These are phyloP conservation scores for Barnettozyma hawaiiensis DNA, from an alignment of 1,139 yeast genomes.

Conservation along the genomic window DNA sequence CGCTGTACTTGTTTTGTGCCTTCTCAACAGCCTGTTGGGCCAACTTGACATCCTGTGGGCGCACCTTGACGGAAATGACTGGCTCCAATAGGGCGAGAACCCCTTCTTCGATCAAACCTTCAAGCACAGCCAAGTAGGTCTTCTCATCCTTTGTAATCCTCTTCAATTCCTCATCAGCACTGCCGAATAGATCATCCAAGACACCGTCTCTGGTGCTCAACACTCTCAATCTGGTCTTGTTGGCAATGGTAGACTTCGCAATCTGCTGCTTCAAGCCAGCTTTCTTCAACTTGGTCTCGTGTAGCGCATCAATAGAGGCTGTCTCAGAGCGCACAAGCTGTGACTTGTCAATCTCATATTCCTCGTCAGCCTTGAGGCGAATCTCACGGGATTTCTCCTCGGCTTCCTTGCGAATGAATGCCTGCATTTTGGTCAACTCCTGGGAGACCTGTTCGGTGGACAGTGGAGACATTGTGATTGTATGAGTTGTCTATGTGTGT, in stretches of 20 bases:
- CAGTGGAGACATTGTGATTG: constrained; percentile 4
- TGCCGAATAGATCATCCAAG: constrained; percentile 66
- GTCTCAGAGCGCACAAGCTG: constrained; percentile 89
- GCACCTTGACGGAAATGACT: constrained; percentile 56
- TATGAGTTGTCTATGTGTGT: not conserved
- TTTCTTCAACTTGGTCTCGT: constrained; percentile 83
- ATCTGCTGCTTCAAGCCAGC: constrained; percentile 92
- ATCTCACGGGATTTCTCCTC: constrained; percentile 98
- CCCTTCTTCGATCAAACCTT: constrained; percentile 81
- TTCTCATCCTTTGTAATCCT: constrained; percentile 42
- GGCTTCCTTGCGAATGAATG: constrained; percentile 98
- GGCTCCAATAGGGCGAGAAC: constrained; percentile 70
- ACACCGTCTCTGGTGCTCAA: constrained; percentile 83
- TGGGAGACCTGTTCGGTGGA: constrained; percentile 61
- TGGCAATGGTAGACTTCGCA: constrained; percentile 89
- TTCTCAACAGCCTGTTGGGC: constrained; percentile 59
- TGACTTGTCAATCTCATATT: constrained; percentile 96
- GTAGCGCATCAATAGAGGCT: constrained; percentile 76
- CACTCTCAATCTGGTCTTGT: constrained; percentile 89
- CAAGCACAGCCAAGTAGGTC: constrained; percentile 63
- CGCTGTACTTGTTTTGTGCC: constrained; percentile 61
- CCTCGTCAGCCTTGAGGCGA: constrained; percentile 93
- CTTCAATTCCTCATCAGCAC: constrained; percentile 59
- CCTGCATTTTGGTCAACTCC: constrained; percentile 96
- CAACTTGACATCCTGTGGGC: constrained; percentile 59